Conservation (phyloP, 1,284 basidiomycete genomes). For the Malassezia arunalokei region DNA sequence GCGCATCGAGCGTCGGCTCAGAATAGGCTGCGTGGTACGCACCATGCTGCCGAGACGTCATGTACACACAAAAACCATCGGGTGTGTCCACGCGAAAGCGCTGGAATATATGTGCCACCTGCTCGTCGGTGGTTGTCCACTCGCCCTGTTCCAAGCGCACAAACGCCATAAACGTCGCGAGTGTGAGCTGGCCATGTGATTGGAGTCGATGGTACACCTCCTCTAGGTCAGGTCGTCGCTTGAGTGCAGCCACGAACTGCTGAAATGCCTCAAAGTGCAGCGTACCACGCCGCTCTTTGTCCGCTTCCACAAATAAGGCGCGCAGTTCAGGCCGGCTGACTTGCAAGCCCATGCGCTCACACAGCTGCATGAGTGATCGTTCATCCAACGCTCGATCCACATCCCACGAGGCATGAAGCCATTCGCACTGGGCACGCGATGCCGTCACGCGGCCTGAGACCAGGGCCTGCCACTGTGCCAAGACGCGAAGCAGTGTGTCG, state of each 20-base stretch:
- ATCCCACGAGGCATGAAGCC: conserved; percentile 57
- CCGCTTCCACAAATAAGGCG: conserved; percentile 64
- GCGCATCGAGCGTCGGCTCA: conserved; percentile 55
- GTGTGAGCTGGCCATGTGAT: neutral
- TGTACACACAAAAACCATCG: conserved; percentile 35
- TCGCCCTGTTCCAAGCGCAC: conserved; percentile 32
- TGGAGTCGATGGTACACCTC: conserved; percentile 36
- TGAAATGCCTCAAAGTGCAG: conserved; percentile 77
- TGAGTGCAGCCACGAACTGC: conserved; percentile 69
- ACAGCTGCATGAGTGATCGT: conserved; percentile 63
- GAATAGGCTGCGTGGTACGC: neutral
- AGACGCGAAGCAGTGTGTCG: conserved; percentile 48
- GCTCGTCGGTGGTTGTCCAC: neutral
- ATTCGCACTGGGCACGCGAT: conserved; percentile 55
- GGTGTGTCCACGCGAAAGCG: conserved; percentile 18
- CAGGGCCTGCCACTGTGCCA: conserved; percentile 35
- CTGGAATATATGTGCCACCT: conserved; percentile 3
- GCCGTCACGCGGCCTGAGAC: conserved; percentile 24
- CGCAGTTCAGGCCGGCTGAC: conserved; percentile 56
- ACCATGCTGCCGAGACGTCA: conserved; percentile 34
- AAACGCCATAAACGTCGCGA: conserved; percentile 3
- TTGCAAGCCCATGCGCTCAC: conserved; percentile 62
- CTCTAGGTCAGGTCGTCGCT: conserved; percentile 68
- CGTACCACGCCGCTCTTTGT: conserved; percentile 55
- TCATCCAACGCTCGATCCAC: conserved; percentile 51